Evolutionary conservation across 495 filamentous ascomycete species (phyloP).

Genomic region (Hypoxylon perforatum): DNA sequence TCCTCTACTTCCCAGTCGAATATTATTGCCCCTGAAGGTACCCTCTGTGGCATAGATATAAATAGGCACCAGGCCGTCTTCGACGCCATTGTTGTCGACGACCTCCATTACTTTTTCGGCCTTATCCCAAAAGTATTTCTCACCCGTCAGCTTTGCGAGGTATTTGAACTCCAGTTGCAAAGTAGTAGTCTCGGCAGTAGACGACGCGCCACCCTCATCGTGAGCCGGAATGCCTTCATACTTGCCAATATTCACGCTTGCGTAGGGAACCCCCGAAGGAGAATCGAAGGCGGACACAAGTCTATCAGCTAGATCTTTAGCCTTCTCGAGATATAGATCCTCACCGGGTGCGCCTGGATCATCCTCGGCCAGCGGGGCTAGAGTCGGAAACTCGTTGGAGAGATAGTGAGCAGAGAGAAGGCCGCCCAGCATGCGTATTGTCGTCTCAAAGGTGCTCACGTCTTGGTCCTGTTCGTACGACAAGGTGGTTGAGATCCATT

Average conservation of each 20-base stretch:
- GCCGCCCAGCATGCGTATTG: constrained; percentile 96
- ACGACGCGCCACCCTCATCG: constrained; percentile 87
- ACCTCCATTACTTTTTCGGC: constrained; percentile 92
- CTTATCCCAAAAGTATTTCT: constrained; percentile 88
- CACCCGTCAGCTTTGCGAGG: constrained; percentile 91
- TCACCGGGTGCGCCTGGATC: constrained; percentile 75
- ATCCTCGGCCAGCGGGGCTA: constrained; percentile 74
- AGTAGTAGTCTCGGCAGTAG: constrained; percentile 91
- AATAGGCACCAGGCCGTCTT: constrained; percentile 90
- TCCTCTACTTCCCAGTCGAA: constrained; percentile 90
- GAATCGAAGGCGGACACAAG: constrained; percentile 90
- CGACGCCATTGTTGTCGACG: constrained; percentile 78
- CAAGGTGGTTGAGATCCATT: constrained; percentile 88
- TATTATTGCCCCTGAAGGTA: constrained; percentile 81
- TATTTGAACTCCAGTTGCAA: constrained; percentile 98
- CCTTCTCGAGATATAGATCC: constrained; percentile 96
- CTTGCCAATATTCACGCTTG: constrained; percentile 87
- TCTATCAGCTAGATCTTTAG: constrained; percentile 89
- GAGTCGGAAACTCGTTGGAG: constrained; percentile 73
- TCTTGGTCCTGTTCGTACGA: constrained; percentile 92
- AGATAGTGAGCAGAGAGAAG: constrained; percentile 95
- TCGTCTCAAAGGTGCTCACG: constrained; percentile 98
- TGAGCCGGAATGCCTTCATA: constrained; percentile 80
- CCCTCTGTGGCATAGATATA: constrained; percentile 85
- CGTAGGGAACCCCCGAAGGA: constrained; percentile 84